These are phyloP conservation scores for Cucurbita moschata DNA, from an alignment of 306 rosid species.

Conservation along the genomic window DNA sequence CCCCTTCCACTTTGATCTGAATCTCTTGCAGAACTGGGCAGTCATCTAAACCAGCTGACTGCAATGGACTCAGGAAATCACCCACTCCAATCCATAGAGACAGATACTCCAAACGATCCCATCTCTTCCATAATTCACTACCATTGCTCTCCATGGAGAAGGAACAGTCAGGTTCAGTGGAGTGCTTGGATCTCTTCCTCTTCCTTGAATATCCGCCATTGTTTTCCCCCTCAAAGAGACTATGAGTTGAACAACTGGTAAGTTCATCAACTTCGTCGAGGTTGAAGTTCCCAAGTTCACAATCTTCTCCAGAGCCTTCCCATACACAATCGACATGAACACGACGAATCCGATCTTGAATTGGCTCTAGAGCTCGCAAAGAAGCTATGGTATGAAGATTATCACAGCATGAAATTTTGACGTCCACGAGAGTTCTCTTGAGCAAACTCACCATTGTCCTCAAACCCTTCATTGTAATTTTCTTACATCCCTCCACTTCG, in stretches of 20 bases:
- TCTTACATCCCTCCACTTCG: constrained; percentile 59
- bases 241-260: neutral
- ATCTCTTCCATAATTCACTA: constrained; percentile 30
- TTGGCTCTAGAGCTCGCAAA: constrained; percentile 55
- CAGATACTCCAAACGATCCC: constrained; percentile 52
- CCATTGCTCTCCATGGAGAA: constrained; percentile 15
- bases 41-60: constrained; percentile 48
- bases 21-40: constrained; percentile 75
- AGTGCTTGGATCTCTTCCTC: constrained; percentile 42
- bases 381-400: constrained; percentile 45
- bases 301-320: constrained; percentile 23
- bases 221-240: neutral
- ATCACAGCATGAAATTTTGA: constrained; percentile 50
- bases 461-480: constrained; percentile 49
- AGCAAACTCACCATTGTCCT: constrained; percentile 59
- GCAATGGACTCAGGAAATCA: constrained; percentile 51
- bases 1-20: constrained; percentile 59
- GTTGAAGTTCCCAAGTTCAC: constrained; percentile 21
- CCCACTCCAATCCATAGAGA: constrained; percentile 87
- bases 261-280: constrained; percentile 15
- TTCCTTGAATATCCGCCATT: neutral
- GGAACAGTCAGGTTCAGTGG: constrained; percentile 16
- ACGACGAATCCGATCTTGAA: constrained; percentile 43
- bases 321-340: constrained; percentile 85
- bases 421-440: constrained; percentile 36